phyloP scores from a whole-genome alignment of 257 asterid genomes.

The Rubia yunnanensis region DNA sequence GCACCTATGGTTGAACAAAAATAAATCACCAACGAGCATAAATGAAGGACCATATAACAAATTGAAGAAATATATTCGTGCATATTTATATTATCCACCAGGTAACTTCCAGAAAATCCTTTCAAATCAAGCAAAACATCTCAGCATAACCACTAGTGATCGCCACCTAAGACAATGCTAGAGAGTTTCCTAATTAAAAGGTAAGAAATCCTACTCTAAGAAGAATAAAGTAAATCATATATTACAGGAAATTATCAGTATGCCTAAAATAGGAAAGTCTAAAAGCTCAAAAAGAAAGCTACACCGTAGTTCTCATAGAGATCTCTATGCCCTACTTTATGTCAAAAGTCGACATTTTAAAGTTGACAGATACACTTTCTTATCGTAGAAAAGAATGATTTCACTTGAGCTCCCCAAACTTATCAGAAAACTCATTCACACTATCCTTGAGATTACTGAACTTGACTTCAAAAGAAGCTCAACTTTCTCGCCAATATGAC shows the following conservation, averaged over 20 bases:
- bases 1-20: constrained; percentile 59
- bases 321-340: background rate
- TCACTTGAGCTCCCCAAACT: background rate
- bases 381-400: too few species aligned
- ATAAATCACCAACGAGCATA: constrained; percentile 45
- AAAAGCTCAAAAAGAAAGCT: background rate
- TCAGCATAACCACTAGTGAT: background rate
- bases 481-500: background rate
- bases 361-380: background rate
- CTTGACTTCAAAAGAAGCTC: background rate
- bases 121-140: background rate
- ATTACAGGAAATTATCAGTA: background rate
- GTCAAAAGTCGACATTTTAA: background rate
- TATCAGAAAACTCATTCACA: background rate
- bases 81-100: background rate
- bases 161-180: background rate
- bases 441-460: background rate
- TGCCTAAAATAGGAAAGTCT: background rate
- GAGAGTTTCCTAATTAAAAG: background rate
- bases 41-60: background rate
- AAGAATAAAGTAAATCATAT: background rate
- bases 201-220: background rate
- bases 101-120: background rate
- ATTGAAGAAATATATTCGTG: background rate
- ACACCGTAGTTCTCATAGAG: background rate